Evolutionary conservation across 495 filamentous ascomycete species (phyloP), one percentile per base, ranked within the genome.

Genomic region (Penicillium crystallinum): DNA sequence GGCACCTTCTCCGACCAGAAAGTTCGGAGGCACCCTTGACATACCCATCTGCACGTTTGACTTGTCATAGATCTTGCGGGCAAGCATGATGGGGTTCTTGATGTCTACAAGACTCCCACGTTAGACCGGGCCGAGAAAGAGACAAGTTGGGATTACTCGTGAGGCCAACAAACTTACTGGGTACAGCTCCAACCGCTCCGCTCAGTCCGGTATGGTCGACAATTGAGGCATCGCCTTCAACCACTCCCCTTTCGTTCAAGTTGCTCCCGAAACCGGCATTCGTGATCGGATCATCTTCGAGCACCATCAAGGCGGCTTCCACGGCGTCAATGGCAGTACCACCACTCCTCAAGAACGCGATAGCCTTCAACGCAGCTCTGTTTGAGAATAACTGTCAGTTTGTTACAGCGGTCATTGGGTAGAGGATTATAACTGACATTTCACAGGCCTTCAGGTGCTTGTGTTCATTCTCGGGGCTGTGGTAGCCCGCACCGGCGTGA

Each of bases 211-310:
- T 74, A 61, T 97, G 89, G 61, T 98, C 91, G 33, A 97, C 85
- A 33, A 98, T 81, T 0, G 88, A 88, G 30, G 93, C 95, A 70
- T 98, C 93, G 60, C 91, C 90, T 64, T 98, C 95, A 21, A 96
- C 93, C 14, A 82, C 80, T 3, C 93, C 93, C 56, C 97, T 86
- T 44, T 91, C 84, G 40, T 85, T 82, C n/a, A 97, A 70, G 61
- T 98, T 98, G 71, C 95, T 97, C 29, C 95, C 95, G 59, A 86
- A 97, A 14, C 95, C 93, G 14, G 91, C 86, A 68, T 98, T 98
- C 19, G 95, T 97, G 60, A 98, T 96, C 57, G 96, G 89, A 39
- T 85, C 82, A 62, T 98, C 88, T 66, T 98, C 93, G 33, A 98
- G 79, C 15, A 86, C 76, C 59, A 83, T 87, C 52, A 98, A 80